Conservation (phyloP, 805 yeast species). For the Barnettozyma sucrosica region DNA sequence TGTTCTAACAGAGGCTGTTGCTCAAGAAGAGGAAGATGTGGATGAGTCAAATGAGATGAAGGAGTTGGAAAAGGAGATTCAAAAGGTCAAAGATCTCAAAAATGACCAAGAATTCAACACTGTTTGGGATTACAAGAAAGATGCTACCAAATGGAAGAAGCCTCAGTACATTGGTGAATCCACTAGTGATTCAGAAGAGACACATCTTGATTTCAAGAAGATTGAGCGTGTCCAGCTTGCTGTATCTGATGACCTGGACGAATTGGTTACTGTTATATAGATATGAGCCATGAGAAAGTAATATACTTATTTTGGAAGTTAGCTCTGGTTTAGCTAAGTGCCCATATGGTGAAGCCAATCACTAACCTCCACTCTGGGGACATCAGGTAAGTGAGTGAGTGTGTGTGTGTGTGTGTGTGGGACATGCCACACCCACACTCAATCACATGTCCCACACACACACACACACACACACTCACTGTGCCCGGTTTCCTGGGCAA, state of each 20-base stretch:
- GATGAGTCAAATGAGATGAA: slow-evolving; percentile 30
- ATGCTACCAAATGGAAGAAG: slow-evolving; percentile 47
- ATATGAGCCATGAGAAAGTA: too few species aligned
- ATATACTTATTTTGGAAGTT: too few species aligned
- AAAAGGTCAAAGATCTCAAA: slow-evolving; percentile 30
- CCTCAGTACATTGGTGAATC: slow-evolving; percentile 36
- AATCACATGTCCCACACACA: too few species aligned
- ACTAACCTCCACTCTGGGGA: too few species aligned
- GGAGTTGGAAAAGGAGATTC: slow-evolving; percentile 27
- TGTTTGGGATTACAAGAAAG: slow-evolving; percentile 58
- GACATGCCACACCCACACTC: too few species aligned
- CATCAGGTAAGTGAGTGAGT: too few species aligned
- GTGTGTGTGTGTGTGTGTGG: too few species aligned
- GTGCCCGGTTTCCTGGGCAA: too few species aligned
- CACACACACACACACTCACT: too few species aligned
- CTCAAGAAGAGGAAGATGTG: slow-evolving; percentile 31
- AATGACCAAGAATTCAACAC: slow-evolving; percentile 30
- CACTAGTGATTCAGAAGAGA: neutral
- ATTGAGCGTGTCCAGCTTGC: slow-evolving; percentile 5
- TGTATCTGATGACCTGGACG: slow-evolving; percentile 2
- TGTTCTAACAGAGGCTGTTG: slow-evolving; percentile 34
- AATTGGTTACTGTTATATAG: slow-evolving; percentile 7
- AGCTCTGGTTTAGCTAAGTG: too few species aligned
- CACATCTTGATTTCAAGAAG: neutral
- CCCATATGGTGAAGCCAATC: too few species aligned